These are phyloP conservation scores for Diddensiella santjacobensis DNA, from an alignment of 805 yeast species.

Conservation along the genomic window DNA sequence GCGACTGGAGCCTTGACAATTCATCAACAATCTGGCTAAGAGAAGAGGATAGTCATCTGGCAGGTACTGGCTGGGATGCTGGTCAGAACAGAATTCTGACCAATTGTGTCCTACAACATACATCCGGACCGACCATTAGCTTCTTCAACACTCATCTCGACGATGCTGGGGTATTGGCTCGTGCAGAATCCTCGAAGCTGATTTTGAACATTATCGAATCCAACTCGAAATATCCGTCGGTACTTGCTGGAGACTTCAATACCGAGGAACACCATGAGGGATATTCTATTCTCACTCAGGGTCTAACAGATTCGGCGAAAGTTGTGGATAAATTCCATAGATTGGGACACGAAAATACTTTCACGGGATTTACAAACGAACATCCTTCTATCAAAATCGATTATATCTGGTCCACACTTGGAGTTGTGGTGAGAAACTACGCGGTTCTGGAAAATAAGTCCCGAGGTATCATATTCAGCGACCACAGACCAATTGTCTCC, in stretches of 20 bases:
- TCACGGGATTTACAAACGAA: constrained; percentile 45
- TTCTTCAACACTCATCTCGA: constrained; percentile 51
- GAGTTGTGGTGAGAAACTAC: background rate
- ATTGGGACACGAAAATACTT: constrained; percentile 46
- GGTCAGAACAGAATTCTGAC: constrained; percentile 40
- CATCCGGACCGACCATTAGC: constrained; percentile 24
- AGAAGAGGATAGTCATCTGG: constrained; percentile 44
- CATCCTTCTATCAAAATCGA: constrained; percentile 33
- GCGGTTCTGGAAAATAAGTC: constrained; percentile 9
- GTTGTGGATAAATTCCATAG: constrained; percentile 23
- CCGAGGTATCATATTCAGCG: constrained; percentile 8
- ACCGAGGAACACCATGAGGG: constrained; percentile 43
- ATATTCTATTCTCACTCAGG: constrained; percentile 39
- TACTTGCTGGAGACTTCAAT: constrained; percentile 58
- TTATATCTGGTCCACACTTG: constrained; percentile 41
- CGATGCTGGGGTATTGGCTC: constrained; percentile 43
- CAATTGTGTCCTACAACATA: constrained; percentile 31
- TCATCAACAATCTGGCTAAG: constrained; percentile 49
- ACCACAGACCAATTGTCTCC: constrained; percentile 20
- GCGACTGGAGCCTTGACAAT: constrained; percentile 38
- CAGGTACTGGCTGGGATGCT: constrained; percentile 49
- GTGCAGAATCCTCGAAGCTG: constrained; percentile 44
- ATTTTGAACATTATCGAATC: constrained; percentile 33
- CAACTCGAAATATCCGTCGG: constrained; percentile 36
- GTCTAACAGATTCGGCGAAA: constrained; percentile 34